phyloP scores from a whole-genome alignment of 768 basidiomycete species.

The Pisolithus orientalis region DNA sequence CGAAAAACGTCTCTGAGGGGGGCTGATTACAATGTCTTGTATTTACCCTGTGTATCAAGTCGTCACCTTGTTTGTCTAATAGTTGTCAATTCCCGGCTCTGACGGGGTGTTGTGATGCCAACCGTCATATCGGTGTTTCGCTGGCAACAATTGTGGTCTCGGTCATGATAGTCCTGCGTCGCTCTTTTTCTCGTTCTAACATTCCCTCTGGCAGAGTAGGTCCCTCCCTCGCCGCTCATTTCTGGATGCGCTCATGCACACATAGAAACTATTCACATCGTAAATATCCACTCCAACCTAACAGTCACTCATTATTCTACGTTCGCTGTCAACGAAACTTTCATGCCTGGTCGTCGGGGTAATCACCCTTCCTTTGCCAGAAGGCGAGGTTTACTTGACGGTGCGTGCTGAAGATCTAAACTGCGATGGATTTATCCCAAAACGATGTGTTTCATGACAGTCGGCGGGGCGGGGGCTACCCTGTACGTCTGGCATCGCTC shows the following conservation, averaged over 20 bases:
- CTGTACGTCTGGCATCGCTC: too few species aligned
- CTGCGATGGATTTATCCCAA: background rate
- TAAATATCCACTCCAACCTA: conserved; percentile 1
- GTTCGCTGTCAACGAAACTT: conserved; percentile 9
- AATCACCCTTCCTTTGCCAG: conserved; percentile 14
- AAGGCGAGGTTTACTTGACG: conserved; percentile 21
- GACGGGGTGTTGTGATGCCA: too few species aligned
- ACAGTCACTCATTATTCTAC: conserved; percentile 19
- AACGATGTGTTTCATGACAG: too few species aligned
- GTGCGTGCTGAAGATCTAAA: conserved; percentile 16
- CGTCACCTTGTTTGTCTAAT: too few species aligned
- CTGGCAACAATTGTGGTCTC: background rate
- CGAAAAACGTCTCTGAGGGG: background rate
- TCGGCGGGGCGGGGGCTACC: too few species aligned
- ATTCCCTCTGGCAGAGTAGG: conserved; percentile 3
- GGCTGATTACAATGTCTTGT: background rate
- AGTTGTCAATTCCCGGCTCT: background rate
- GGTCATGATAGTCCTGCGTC: background rate
- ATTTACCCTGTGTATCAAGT: background rate
- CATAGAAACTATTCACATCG: background rate
- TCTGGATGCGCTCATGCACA: background rate
- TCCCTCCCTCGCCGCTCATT: background rate
- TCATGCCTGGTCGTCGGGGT: conserved; percentile 16
- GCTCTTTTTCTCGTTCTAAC: background rate
- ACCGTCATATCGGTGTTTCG: background rate